Evolutionary conservation across 202 grass and related monocot species (phyloP), one percentile per base, ranked within the genome.

Genomic region (Bolboschoenoplectus hybrid): DNA sequence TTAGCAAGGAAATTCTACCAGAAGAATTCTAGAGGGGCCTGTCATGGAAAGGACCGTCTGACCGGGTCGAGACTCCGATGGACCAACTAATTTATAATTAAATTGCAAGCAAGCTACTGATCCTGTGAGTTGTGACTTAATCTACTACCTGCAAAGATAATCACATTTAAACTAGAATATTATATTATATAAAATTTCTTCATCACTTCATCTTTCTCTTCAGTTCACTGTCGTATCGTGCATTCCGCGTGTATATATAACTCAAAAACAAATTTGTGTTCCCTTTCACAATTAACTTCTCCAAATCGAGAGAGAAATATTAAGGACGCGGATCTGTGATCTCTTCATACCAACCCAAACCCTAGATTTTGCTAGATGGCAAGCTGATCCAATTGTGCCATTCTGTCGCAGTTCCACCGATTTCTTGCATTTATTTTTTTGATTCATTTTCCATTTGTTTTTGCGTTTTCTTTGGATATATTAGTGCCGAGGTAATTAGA

Each of bases 401-500:
- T 62, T 55, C 80, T 50, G 46, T 60, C n/a, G 61, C 63, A 78
- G 12, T 79, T 47, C 53, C 53, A 40, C 49, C 2, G 41, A 73
- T 85, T 85, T 85, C n/a, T 19, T 62, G 10, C 47, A 43, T 49
- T 84, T 38, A 57, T 52, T 70, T 84, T 71, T 51, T 85, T 49
- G 66, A 58, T 85, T 61, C 4, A 34, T 85, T 61, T 73, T 58
- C 14, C 20, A 5, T 4, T 50, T 69, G 6, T 85, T 41, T 62
- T 12, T 10, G 13, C 35, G 14, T 9, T n/a, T 26, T 79, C 50
- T 79, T 40, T 8, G 13, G 35, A 5, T 6, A 10, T 7, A 35
- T 1, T 32, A 49, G 74, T 78, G 17, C 34, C 45, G 35, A 57
- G 75, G 75, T 41, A 58, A 80, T 60, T 60, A 19, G 75, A 79